phyloP scores from a whole-genome alignment of 352 stramenopile genomes.

The Lagenidium giganteum region DNA sequence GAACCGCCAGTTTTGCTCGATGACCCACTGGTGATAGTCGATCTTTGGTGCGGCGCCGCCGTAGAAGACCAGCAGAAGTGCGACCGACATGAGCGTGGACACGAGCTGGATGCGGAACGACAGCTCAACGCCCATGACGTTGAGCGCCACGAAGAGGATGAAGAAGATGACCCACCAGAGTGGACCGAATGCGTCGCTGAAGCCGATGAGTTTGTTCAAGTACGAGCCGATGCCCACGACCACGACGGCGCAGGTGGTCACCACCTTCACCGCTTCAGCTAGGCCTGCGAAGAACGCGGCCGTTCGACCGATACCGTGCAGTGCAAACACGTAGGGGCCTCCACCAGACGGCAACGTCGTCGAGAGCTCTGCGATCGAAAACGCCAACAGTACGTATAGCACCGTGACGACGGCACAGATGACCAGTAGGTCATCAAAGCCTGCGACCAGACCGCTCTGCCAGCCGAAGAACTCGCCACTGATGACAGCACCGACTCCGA shows the following conservation, averaged over 20 bases:
- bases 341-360: constrained; percentile 10
- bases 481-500: constrained; percentile 15
- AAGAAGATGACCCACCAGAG: constrained; percentile 15
- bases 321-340: constrained; percentile 15
- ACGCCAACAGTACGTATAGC: constrained; percentile 14
- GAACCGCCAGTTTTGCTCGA: constrained; percentile 10
- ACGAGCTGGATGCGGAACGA: constrained; percentile 13
- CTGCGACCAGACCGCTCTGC: constrained; percentile 6
- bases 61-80: constrained; percentile 17
- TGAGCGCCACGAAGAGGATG: constrained; percentile 12
- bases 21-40: constrained; percentile 7
- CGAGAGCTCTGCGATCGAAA: constrained; percentile 17
- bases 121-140: constrained; percentile 9
- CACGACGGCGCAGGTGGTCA: constrained; percentile 8
- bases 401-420: constrained; percentile 9
- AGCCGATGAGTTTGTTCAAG: constrained; percentile 12
- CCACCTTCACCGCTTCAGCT: constrained; percentile 13
- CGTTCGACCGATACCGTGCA: constrained; percentile 7
- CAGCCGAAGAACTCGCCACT: constrained; percentile 18
- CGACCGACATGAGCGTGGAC: constrained; percentile 7
- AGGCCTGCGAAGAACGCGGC: constrained; percentile 13
- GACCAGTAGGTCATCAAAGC: constrained; percentile 11
- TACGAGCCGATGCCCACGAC: constrained; percentile 12
- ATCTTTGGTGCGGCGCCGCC: constrained; percentile 8
- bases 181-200: background rate